Evolutionary conservation across 306 rosid genomes (phyloP).

Genomic region (Vigna radiata): DNA sequence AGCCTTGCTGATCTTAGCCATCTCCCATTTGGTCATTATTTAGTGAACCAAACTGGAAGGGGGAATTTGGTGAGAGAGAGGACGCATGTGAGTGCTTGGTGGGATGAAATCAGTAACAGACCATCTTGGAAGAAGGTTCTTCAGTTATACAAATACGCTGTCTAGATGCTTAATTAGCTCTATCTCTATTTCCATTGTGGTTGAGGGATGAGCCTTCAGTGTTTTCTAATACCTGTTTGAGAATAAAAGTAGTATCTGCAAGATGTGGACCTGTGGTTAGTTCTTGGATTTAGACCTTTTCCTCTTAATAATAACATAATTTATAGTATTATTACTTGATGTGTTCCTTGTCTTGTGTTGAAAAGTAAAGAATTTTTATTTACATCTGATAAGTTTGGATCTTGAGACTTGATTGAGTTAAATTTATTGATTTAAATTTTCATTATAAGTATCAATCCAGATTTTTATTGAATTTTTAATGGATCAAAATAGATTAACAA

Average conservation of each 20-base stretch:
- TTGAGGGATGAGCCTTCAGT: neutral
- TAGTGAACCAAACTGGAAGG: slow-evolving; percentile 27
- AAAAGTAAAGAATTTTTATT: no score
- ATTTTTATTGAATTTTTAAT: no score
- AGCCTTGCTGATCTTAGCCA: slow-evolving; percentile 49
- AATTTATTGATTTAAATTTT: no score
- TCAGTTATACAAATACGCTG: slow-evolving; percentile 20
- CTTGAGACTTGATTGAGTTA: no score
- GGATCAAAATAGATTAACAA: no score
- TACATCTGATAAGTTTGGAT: neutral
- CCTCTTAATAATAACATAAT: neutral
- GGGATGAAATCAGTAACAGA: slow-evolving; percentile 45
- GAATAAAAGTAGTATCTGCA: slow-evolving; percentile 17
- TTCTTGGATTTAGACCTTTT: neutral
- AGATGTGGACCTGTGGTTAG: neutral
- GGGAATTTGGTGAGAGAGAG: slow-evolving; percentile 30
- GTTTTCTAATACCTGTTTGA: neutral
- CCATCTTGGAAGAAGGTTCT: slow-evolving; percentile 48
- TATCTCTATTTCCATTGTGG: neutral
- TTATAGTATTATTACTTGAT: no score
- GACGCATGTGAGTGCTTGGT: slow-evolving; percentile 47
- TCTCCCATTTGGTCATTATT: slow-evolving; percentile 39
- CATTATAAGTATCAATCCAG: no score
- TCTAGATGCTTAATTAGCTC: neutral
- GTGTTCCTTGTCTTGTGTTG: no score